These are phyloP conservation scores for Blastobotrys indianensis DNA, from an alignment of 1,139 yeast species.

Conservation along the genomic window DNA sequence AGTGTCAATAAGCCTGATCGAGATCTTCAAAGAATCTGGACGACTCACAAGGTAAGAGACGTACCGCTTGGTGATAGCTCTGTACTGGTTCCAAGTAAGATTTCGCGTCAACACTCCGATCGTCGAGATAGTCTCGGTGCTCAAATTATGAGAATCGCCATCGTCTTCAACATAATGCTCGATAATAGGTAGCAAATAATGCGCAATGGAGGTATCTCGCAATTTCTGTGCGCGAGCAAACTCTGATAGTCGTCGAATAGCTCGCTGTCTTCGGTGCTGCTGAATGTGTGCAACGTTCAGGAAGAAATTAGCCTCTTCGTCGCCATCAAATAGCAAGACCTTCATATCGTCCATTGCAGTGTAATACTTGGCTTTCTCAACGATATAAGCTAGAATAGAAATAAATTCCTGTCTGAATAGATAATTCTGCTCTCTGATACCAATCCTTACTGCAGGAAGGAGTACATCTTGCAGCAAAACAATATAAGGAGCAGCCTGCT, in stretches of 20 bases:
- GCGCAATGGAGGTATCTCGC: conserved; percentile 59
- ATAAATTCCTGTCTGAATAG: conserved; percentile 68
- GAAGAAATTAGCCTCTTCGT: conserved; percentile 84
- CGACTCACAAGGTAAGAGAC: conserved; percentile 49
- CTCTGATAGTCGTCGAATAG: conserved; percentile 56
- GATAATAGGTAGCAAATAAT: conserved; percentile 75
- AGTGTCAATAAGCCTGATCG: conserved; percentile 59
- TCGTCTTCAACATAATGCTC: conserved; percentile 61
- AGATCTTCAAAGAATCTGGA: conserved; percentile 50
- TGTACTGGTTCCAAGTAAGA: conserved; percentile 75
- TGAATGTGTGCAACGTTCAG: conserved; percentile 78
- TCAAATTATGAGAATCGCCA: conserved; percentile 62
- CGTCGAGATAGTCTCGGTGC: conserved; percentile 65
- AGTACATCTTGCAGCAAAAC: conserved; percentile 48
- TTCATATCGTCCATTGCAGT: conserved; percentile 63
- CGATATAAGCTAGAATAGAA: conserved; percentile 56
- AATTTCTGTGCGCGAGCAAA: conserved; percentile 36
- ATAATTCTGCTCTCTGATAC: conserved; percentile 60
- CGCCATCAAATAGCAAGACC: conserved; percentile 55
- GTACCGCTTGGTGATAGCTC: conserved; percentile 69
- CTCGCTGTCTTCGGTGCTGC: conserved; percentile 77
- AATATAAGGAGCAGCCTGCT: conserved; percentile 33
- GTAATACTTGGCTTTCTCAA: conserved; percentile 44
- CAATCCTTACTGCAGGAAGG: conserved; percentile 62
- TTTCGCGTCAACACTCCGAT: conserved; percentile 55